Base-by-base conservation (phyloP, 2,329 filamentous ascomycete species). In the Talaromyces verruculosus region DNA sequence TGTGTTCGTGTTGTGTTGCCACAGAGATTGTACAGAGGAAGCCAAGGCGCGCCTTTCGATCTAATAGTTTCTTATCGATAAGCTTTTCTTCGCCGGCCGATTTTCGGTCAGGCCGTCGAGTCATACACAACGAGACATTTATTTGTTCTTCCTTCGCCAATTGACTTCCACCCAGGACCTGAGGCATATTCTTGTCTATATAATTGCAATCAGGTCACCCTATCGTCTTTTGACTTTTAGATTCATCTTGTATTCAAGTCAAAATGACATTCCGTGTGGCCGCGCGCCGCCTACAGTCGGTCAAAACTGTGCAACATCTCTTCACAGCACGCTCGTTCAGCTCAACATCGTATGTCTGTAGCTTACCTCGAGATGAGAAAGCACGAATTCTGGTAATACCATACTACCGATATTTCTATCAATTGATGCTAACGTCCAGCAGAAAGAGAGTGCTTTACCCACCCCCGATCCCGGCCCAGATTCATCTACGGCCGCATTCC, bases 391-490 rank as follows among this genome's bases (percentile, higher is more conserved):
- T 63, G 41, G 65, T 66, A 60, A 30, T 22, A 3, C 30, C 25
- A 25, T n/a, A 5, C 45, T 39, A 1, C 11, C 25, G 3, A 25
- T 0, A 25, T 25, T 25, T 25, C 25, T 25, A 25, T 25, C 19
- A 30, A 33, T 30, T 19, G n/a, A 7, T 37, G 6, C 62, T 64
- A 39, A 64, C 5, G 11, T 6, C 5, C 35, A n/a, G 1, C 61
- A 85, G 81, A 80, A 79, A 71, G 81, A 85, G 73, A 75, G 80
- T 25, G 72, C 77, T 2, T 75, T 90, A 13, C 84, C 90, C 10
- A 92, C 90, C 70, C 85, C 90, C 59, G 92, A 96, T 74, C 92
- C 92, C 41, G 74, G 88, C 15, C 73, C 86, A 58, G 89, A 92
- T 78, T 95, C 92, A 0, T 82, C 87, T 72, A 96, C 91, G 69